phyloP scores from a whole-genome alignment of 345 rosid species.

The Fremontodendron californicum region DNA sequence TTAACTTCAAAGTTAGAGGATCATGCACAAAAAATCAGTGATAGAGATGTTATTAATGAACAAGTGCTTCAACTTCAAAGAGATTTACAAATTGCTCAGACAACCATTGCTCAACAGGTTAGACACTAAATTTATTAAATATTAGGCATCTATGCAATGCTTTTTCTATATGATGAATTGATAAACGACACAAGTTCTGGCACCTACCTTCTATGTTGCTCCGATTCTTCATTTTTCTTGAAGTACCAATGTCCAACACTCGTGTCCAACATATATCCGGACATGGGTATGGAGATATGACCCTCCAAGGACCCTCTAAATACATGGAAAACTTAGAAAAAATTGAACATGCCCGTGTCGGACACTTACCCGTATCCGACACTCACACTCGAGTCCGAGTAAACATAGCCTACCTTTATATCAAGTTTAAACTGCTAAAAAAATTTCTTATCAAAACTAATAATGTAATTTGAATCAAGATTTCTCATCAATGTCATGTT shows the following conservation, averaged over 20 bases:
- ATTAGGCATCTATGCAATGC: not conserved
- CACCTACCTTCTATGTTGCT: too few relatives aligned
- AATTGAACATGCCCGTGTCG: too few relatives aligned
- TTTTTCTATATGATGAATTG: not conserved
- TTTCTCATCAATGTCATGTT: not conserved
- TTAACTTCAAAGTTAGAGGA: constrained; percentile 36
- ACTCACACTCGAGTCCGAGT: too few relatives aligned
- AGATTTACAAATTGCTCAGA: constrained; percentile 45
- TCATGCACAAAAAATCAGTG: constrained; percentile 31
- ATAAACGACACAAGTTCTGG: not conserved
- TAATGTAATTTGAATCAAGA: not conserved
- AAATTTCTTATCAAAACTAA: not conserved
- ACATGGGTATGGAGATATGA: too few relatives aligned
- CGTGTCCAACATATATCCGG: too few relatives aligned
- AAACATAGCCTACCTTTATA: too few relatives aligned
- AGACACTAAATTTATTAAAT: not conserved
- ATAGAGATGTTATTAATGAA: constrained; percentile 40
- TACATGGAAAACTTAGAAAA: too few relatives aligned
- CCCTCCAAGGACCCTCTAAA: too few relatives aligned
- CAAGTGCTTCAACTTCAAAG: constrained; percentile 47
- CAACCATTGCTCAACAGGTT: constrained; percentile 43
- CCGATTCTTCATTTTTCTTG: too few relatives aligned
- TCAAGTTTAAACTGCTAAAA: too few relatives aligned
- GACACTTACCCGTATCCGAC: too few relatives aligned
- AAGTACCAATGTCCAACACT: too few relatives aligned